These are phyloP conservation scores for Usnea hakonensis DNA, from an alignment of 495 filamentous ascomycete species.

Conservation along the genomic window DNA sequence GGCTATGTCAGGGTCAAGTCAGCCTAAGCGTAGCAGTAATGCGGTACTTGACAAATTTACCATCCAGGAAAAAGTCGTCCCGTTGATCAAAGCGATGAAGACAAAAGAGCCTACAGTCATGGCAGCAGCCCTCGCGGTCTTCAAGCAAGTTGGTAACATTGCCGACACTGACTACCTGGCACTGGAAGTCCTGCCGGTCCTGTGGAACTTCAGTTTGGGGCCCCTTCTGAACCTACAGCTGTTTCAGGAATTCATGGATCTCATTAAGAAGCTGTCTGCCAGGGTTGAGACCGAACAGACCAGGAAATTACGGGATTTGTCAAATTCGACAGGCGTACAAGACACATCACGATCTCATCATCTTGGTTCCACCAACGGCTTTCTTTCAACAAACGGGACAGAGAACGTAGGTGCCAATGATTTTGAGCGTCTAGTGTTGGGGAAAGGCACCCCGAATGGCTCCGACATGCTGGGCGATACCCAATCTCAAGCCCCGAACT, in stretches of 20 bases:
- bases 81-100: slow-evolving; percentile 84
- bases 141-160: slow-evolving; percentile 69
- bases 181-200: slow-evolving; percentile 75
- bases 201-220: slow-evolving; percentile 90
- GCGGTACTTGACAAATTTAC: slow-evolving; percentile 93
- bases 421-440: slow-evolving; percentile 83
- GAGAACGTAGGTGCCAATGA: slow-evolving; percentile 53
- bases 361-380: slow-evolving; percentile 27
- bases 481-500: slow-evolving; percentile 27
- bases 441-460: slow-evolving; percentile 33
- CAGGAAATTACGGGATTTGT: slow-evolving; percentile 77
- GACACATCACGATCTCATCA: slow-evolving; percentile 33
- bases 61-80: slow-evolving; percentile 92
- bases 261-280: slow-evolving; percentile 72
- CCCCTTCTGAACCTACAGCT: slow-evolving; percentile 79
- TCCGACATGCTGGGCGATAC: slow-evolving; percentile 34
- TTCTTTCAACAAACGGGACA: slow-evolving; percentile 28
- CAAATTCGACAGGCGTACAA: slow-evolving; percentile 26
- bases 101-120: slow-evolving; percentile 97
- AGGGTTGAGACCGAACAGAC: slow-evolving; percentile 82
- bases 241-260: slow-evolving; percentile 78
- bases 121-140: slow-evolving; percentile 83
- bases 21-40: slow-evolving; percentile 48
- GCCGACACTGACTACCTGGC: slow-evolving; percentile 92
- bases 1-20: slow-evolving; percentile 40